Evolutionary conservation across 768 basidiomycete species (phyloP).

Genomic region (Lactarius sp.): DNA sequence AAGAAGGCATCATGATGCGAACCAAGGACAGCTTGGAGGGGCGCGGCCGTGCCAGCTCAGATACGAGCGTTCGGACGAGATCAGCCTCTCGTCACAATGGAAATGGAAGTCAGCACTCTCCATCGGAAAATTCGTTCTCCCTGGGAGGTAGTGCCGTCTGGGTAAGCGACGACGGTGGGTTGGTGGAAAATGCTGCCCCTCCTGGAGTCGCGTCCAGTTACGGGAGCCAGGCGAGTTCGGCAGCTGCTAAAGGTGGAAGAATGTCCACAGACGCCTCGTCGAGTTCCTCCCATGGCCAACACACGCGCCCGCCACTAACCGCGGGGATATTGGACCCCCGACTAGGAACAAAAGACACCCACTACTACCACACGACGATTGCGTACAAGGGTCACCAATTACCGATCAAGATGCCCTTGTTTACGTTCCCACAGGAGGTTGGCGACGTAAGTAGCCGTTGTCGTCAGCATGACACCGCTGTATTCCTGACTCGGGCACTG

Average conservation of each 20-base stretch:
- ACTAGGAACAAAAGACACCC: constrained; percentile 72
- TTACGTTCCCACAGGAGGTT: constrained; percentile 90
- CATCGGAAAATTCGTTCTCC: constrained; percentile 69
- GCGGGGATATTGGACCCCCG: constrained; percentile 43
- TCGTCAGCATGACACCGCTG: not conserved
- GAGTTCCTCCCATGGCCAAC: constrained; percentile 51
- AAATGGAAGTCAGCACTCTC: constrained; percentile 43
- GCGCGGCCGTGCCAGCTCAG: constrained; percentile 17
- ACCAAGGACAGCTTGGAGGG: constrained; percentile 17
- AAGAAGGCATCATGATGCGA: constrained; percentile 56
- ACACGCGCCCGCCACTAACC: constrained; percentile 31
- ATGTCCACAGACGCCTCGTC: constrained; percentile 73
- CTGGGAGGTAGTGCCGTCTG: constrained; percentile 79
- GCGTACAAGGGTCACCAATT: constrained; percentile 77
- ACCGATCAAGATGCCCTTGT: constrained; percentile 87
- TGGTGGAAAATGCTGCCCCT: constrained; percentile 37
- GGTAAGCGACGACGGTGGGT: constrained; percentile 70
- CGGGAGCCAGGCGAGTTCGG: constrained; percentile 43
- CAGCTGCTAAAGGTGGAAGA: constrained; percentile 48
- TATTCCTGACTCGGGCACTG: not conserved
- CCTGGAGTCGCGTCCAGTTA: constrained; percentile 30
- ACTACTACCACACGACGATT: constrained; percentile 86
- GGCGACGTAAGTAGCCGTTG: constrained; percentile 69
- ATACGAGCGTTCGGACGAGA: constrained; percentile 5
- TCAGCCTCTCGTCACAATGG: constrained; percentile 28